phyloP scores from a whole-genome alignment of 352 stramenopile species.

The Globisporangium nodosum region DNA sequence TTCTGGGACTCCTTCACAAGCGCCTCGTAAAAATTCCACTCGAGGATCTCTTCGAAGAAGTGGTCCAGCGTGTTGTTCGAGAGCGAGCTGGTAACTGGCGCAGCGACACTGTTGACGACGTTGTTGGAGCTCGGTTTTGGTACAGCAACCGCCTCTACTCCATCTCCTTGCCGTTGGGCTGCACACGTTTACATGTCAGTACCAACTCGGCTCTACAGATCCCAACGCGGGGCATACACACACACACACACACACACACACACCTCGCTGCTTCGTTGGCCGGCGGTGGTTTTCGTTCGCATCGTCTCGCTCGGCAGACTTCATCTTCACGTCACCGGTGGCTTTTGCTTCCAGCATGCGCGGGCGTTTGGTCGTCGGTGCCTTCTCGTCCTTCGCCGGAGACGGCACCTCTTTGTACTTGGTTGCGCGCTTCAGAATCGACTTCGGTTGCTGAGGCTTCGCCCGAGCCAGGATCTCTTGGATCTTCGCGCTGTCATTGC shows the following conservation, averaged over 20 bases:
- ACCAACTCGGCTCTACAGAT: background rate
- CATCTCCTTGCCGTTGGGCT: constrained; percentile 8
- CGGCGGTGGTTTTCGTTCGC: constrained; percentile 48
- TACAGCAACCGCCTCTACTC: constrained; percentile 10
- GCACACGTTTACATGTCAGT: background rate
- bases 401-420: constrained; percentile 12
- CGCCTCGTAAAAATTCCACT: constrained; percentile 72
- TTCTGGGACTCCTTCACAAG: constrained; percentile 55
- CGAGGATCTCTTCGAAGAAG: constrained; percentile 82
- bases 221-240: background rate
- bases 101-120: constrained; percentile 4
- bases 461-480: constrained; percentile 4
- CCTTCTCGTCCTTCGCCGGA: constrained; percentile 1
- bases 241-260: background rate
- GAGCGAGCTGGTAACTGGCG: background rate
- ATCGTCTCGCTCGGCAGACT: constrained; percentile 18
- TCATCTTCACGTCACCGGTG: constrained; percentile 8
- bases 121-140: constrained; percentile 5
- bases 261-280: constrained; percentile 52
- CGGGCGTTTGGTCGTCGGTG: constrained; percentile 5
- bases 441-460: constrained; percentile 17
- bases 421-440: constrained; percentile 32
- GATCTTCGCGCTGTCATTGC: constrained; percentile 7
- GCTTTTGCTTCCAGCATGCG: constrained; percentile 15
- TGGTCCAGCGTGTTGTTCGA: constrained; percentile 62